Evolutionary conservation across 768 basidiomycete species (phyloP).

Genomic region (Dendrothele bispora): DNA sequence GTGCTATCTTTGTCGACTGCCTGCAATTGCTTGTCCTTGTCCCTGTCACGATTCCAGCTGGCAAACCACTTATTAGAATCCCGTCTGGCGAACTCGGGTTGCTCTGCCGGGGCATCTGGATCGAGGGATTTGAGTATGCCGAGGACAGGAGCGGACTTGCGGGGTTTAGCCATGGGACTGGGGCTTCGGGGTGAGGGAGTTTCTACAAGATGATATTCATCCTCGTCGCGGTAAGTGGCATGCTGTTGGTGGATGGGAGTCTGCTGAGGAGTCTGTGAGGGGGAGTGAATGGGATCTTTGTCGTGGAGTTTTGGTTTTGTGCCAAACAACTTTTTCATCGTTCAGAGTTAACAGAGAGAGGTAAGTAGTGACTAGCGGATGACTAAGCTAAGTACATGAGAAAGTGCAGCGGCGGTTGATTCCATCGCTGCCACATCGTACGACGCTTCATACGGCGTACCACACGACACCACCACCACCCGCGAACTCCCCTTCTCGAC

Average conservation of each 20-base stretch:
- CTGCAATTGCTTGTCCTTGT: conserved; percentile 16
- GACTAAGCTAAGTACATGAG: too few species aligned
- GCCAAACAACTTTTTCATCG: conserved; percentile 50
- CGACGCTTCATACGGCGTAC: too few species aligned
- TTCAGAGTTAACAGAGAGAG: conserved; percentile 21
- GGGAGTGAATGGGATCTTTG: conserved; percentile 5
- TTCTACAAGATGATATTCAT: conserved; percentile 16
- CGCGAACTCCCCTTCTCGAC: too few species aligned
- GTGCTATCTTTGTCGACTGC: conserved; percentile 46
- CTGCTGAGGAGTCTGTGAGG: conserved; percentile 20
- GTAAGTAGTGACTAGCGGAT: conserved; percentile 1
- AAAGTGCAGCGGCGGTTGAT: too few species aligned
- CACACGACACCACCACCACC: too few species aligned
- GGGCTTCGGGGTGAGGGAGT: conserved; percentile 40
- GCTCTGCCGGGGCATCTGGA: conserved; percentile 34
- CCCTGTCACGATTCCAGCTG: conserved; percentile 35
- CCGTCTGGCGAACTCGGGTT: conserved; percentile 21
- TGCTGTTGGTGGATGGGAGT: conserved; percentile 17
- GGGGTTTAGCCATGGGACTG: conserved; percentile 42
- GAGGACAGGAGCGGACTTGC: conserved; percentile 38
- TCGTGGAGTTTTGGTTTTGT: conserved; percentile 38
- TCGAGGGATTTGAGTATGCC: conserved; percentile 65
- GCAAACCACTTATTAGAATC: conserved; percentile 37
- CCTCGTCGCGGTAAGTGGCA: conserved; percentile 19
- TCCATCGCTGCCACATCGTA: too few species aligned